Percentiles rank a stretch among this genome's conserved stretches.
These are phyloP conservation scores for Geotrichum aggregatum DNA, from an alignment of 1,139 yeast species.

Conservation along the genomic window DNA sequence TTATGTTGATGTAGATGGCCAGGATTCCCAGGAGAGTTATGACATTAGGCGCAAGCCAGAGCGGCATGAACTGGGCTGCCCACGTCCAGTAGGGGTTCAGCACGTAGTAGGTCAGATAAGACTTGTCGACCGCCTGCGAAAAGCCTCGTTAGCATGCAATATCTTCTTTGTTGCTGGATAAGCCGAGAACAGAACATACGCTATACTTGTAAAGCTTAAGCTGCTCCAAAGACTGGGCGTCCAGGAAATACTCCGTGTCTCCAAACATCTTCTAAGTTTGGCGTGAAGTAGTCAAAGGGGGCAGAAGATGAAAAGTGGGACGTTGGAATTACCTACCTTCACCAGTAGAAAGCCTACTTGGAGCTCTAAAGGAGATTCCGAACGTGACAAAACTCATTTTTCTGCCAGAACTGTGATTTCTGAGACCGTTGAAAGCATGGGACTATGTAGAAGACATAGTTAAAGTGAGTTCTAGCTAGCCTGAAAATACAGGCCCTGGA, in stretches of 20 bases:
- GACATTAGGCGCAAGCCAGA: constrained; percentile 72
- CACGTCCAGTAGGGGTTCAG: constrained; percentile 70
- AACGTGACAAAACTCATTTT: too few species aligned
- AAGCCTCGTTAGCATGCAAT: not conserved
- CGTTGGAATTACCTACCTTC: too few species aligned
- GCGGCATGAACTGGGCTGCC: constrained; percentile 63
- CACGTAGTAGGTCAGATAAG: constrained; percentile 57
- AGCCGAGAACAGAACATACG: not conserved
- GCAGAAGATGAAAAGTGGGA: too few species aligned
- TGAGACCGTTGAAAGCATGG: too few species aligned
- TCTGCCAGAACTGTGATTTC: too few species aligned
- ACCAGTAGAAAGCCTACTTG: too few species aligned
- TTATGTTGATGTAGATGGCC: constrained; percentile 53
- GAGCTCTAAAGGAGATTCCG: too few species aligned
- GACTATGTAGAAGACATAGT: too few species aligned
- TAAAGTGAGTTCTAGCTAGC: too few species aligned
- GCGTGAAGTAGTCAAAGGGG: too few species aligned
- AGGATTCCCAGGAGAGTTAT: constrained; percentile 64
- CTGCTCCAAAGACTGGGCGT: constrained; percentile 28
- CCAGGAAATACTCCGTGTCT: constrained; percentile 22
- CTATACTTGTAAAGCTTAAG: constrained; percentile 30
- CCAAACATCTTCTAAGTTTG: not conserved
- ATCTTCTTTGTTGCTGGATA: constrained; percentile 21
- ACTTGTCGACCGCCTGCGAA: constrained; percentile 57
- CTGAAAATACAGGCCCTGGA: too few species aligned